These are phyloP conservation scores for Solanum hybrid DNA, from an alignment of 305 asterid species.

Conservation along the genomic window DNA sequence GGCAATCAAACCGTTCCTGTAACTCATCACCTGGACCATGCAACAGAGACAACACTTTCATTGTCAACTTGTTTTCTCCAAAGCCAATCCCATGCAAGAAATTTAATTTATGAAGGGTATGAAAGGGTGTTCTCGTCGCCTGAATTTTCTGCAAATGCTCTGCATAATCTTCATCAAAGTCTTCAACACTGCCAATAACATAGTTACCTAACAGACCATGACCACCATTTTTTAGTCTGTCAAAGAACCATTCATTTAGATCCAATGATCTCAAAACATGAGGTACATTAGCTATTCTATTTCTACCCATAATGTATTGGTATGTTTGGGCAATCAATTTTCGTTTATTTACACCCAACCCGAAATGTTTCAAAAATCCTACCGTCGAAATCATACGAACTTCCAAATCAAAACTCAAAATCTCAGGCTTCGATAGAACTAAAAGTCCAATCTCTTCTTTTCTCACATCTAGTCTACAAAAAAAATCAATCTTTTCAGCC, in stretches of 20 bases:
- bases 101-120: slow-evolving; percentile 26
- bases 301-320: slow-evolving; percentile 59
- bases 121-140: slow-evolving; percentile 22
- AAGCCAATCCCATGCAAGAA: slow-evolving; percentile 51
- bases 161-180: slow-evolving; percentile 27
- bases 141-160: slow-evolving; percentile 21
- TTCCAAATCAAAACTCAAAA: slow-evolving; percentile 31
- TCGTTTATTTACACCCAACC: slow-evolving; percentile 20
- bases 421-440: slow-evolving; percentile 44
- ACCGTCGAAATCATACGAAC: slow-evolving; percentile 33
- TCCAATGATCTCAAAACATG: slow-evolving; percentile 39
- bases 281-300: slow-evolving; percentile 43
- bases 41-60: slow-evolving; percentile 31
- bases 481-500: slow-evolving; percentile 35
- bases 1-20: slow-evolving; percentile 44
- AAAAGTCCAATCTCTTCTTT: slow-evolving; percentile 37
- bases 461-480: slow-evolving; percentile 28
- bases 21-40: slow-evolving; percentile 29
- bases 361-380: slow-evolving; percentile 40
- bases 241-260: slow-evolving; percentile 56
- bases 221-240: slow-evolving; percentile 34
- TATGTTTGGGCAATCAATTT: slow-evolving; percentile 28
- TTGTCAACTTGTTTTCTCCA: slow-evolving; percentile 45
- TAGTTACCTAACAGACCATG: slow-evolving; percentile 28
- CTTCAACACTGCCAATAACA: slow-evolving; percentile 18